phyloP scores from a whole-genome alignment of 768 basidiomycete genomes.

The Trametes cubensis region DNA sequence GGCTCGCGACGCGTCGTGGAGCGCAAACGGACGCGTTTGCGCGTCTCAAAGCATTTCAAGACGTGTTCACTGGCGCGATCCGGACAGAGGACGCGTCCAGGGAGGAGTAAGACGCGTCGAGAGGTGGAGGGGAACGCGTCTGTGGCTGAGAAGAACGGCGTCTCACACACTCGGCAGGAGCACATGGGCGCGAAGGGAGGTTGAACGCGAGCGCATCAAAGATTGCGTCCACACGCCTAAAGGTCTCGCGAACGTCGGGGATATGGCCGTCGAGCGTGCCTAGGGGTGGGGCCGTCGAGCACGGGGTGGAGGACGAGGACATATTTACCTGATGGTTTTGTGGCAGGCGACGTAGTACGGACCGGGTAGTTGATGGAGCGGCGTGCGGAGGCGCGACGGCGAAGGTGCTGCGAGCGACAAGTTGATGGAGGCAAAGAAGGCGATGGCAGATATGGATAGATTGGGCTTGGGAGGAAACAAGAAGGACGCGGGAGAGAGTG shows the following conservation, averaged over 20 bases:
- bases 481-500: constrained; percentile 9
- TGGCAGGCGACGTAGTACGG: too few relatives aligned
- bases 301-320: neutral
- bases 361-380: neutral
- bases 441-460: constrained; percentile 15
- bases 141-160: constrained; percentile 22
- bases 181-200: constrained; percentile 20
- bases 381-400: neutral
- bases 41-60: neutral
- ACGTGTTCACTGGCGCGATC: neutral
- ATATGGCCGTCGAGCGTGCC: constrained; percentile 13
- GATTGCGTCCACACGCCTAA: constrained; percentile 6
- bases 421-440: constrained; percentile 15
- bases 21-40: constrained; percentile 6
- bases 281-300: constrained; percentile 6
- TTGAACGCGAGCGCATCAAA: constrained; percentile 20
- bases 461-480: constrained; percentile 18
- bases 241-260: constrained; percentile 10
- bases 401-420: neutral
- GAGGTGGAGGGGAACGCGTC: constrained; percentile 19
- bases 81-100: constrained; percentile 15
- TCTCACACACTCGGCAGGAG: constrained; percentile 8
- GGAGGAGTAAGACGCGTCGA: constrained; percentile 13
- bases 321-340: neutral
- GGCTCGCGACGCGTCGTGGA: constrained; percentile 15